Conservation (phyloP, 805 yeast species). For the Cyberlindnera mississippiensis region DNA sequence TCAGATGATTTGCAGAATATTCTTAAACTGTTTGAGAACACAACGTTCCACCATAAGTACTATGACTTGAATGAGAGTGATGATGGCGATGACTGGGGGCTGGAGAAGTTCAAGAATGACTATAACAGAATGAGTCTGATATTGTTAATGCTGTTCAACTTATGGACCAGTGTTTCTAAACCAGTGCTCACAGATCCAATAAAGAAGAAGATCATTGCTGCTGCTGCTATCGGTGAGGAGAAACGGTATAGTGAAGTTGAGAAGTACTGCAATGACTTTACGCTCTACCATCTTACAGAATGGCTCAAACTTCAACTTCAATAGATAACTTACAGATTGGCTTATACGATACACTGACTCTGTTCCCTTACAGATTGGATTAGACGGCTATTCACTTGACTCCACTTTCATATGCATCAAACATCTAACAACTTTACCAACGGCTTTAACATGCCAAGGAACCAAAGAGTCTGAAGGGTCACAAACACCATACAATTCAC, state of each 20-base stretch:
- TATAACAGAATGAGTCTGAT: constrained; percentile 14
- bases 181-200: not conserved
- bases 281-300: constrained; percentile 5
- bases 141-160: constrained; percentile 13
- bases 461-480: constrained; percentile 37
- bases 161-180: constrained; percentile 15
- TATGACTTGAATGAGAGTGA: too few relatives aligned
- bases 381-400: too few relatives aligned
- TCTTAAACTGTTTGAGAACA: constrained; percentile 12
- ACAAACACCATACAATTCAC: constrained; percentile 35
- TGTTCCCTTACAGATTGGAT: too few relatives aligned
- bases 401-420: constrained; percentile 45
- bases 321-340: too few relatives aligned
- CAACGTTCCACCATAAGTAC: constrained; percentile 7
- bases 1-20: constrained; percentile 4
- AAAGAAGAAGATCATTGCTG: constrained; percentile 2
- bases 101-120: constrained; percentile 7
- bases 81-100: not conserved
- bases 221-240: constrained; percentile 16
- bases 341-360: too few relatives aligned
- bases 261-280: not conserved
- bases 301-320: constrained; percentile 5
- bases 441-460: constrained; percentile 76
- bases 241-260: constrained; percentile 5
- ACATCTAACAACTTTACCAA: constrained; percentile 53